phyloP scores from a whole-genome alignment of 345 rosid species.

The Draba incana region DNA sequence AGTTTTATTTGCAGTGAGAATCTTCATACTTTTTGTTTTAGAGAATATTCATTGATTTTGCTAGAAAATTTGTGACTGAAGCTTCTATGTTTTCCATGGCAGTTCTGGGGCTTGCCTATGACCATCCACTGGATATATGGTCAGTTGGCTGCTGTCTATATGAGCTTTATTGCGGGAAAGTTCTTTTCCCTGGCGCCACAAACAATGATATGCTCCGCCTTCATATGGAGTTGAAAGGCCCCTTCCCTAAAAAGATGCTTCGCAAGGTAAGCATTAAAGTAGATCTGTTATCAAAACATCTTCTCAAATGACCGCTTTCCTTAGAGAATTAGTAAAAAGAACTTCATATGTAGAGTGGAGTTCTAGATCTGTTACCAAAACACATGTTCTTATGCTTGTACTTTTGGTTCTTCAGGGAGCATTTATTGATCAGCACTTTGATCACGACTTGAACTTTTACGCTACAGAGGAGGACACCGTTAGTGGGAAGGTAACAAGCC shows the following conservation, averaged over 20 bases:
- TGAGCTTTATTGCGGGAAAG: constrained; percentile 96
- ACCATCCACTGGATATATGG: constrained; percentile 99
- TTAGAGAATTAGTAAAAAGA: not conserved
- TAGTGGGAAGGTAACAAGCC: constrained; percentile 70
- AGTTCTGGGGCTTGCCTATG: constrained; percentile 98
- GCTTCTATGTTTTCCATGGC: constrained; percentile 42
- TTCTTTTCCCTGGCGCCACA: constrained; percentile 91
- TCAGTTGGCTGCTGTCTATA: constrained; percentile 98
- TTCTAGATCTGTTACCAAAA: not conserved
- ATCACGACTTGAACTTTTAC: constrained; percentile 84
- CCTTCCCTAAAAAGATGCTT: constrained; percentile 97
- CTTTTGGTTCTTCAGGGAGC: constrained; percentile 63
- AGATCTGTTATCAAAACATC: not conserved
- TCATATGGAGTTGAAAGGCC: constrained; percentile 97
- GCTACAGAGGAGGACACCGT: constrained; percentile 91
- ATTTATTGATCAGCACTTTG: constrained; percentile 90
- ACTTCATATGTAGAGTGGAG: not conserved
- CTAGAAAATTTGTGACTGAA: constrained; percentile 9
- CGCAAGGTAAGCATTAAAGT: constrained; percentile 61
- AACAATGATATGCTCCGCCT: constrained; percentile 99
- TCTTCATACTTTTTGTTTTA: constrained; percentile 9
- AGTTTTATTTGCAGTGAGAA: constrained; percentile 38
- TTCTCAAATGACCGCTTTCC: constrained; percentile 3
- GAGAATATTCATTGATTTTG: not conserved
- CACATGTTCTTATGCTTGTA: constrained; percentile 6